Evolutionary conservation across 2,329 filamentous ascomycete species (phyloP), one percentile per base, ranked within the genome.

Genomic region (Beauveria australis): DNA sequence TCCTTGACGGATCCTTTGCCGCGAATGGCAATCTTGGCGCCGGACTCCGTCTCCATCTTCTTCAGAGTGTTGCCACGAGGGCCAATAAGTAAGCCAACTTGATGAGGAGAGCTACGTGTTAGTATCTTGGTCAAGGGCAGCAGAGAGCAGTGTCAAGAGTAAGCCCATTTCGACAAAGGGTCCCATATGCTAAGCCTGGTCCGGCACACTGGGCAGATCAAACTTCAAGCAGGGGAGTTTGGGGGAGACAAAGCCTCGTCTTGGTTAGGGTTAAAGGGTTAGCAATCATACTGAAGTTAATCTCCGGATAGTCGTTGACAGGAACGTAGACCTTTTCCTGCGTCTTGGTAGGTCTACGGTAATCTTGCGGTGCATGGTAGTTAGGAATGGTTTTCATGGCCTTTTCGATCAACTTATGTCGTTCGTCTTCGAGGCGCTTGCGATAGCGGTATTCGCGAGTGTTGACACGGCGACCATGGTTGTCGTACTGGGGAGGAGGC

Each of bases 231-330:
- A 69, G 67, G 47, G 62, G 62, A 53, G 44, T 48, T 48, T 12
- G 56, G 57, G 57, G 53, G 46, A 59, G 61, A 59, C 48, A 55
- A 46, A 59, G 44, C 62, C 62, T 61, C 60, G 62, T 68, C 78
- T 74, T 79, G 77, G 79, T 89, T 88, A 89, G 86, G 81, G 86
- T 89, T 88, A 87, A 86, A 92, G 91, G 92, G 91, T 96, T 96
- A 96, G 92, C 88, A 92, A 94, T 93, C 93, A 93, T 97, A 99
- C 94, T 99, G 91, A 99, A 99, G 89, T 99, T 99, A 88, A 99
- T 97, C 79, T 99, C 94, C 83, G 94, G 94, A 77, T 99, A 99
- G 79, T 99, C 94, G 86, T 99, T 99, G 81, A 99, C 94, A 75
- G 94, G 94, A 76, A 99, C 94, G 76, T 99, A 99, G 89, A 99